A percentile compares a stretch with the other conserved stretches of the same genome.
These are phyloP conservation scores for Coccomyxa subellipsoidea DNA, from an alignment of 163 green algal species.

Conservation along the genomic window DNA sequence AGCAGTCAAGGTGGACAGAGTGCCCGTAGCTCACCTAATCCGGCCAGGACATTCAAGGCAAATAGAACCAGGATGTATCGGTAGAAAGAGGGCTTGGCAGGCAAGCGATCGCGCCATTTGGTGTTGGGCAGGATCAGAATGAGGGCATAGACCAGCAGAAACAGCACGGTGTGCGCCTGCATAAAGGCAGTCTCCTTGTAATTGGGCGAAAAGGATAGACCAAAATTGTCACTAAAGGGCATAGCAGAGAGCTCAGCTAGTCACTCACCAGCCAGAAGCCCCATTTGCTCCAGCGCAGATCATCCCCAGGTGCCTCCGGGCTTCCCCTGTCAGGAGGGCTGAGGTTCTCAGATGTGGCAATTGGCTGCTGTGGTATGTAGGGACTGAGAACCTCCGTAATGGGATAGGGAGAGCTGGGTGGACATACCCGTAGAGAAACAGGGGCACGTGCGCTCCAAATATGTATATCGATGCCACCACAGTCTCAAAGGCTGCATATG, in stretches of 20 bases:
- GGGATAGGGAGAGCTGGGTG: no score
- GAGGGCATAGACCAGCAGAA: constrained; percentile 30
- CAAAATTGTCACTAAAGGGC: background rate
- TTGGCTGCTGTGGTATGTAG: background rate
- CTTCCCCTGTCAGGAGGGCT: background rate
- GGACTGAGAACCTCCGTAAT: no score
- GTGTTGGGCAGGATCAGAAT: constrained; percentile 49
- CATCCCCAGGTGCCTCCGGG: constrained; percentile 1
- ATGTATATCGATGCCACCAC: constrained; percentile 39
- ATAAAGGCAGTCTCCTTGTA: background rate
- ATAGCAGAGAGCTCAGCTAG: background rate
- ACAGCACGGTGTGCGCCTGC: constrained; percentile 30
- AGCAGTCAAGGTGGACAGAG: no score
- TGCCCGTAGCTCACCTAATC: background rate
- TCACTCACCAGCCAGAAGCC: constrained; percentile 41
- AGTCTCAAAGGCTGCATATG: constrained; percentile 33
- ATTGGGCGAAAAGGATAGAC: background rate
- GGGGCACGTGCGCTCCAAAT: constrained; percentile 34
- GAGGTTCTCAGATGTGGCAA: background rate
- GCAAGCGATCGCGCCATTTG: constrained; percentile 40
- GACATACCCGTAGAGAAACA: constrained; percentile 36
- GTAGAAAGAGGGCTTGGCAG: constrained; percentile 48
- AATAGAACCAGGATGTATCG: constrained; percentile 39
- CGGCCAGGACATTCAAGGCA: constrained; percentile 21
- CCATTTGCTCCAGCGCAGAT: constrained; percentile 56